Evolutionary conservation across 306 rosid genomes (phyloP).

Genomic region (Purshia tridentata): DNA sequence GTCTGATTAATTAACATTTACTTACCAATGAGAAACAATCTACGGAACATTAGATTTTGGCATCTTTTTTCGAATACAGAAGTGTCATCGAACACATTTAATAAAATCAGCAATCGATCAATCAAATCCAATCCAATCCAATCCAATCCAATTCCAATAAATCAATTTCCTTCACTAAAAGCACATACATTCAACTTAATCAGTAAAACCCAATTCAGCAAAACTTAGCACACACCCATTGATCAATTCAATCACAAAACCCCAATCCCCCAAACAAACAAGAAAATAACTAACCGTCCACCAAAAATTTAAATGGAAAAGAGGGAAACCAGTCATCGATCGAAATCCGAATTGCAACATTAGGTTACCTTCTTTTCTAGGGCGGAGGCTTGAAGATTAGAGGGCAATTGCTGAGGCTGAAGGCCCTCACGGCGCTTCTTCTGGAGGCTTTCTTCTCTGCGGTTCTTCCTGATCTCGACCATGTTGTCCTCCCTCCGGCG

Average conservation of each 20-base stretch:
- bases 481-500: constrained; percentile 90
- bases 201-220: not conserved
- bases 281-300: not conserved
- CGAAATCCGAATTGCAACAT: not conserved
- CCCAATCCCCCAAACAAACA: not conserved
- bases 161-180: not conserved
- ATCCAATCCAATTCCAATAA: not conserved
- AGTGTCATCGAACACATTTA: not conserved
- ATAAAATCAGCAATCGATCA: not conserved
- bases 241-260: not conserved
- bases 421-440: constrained; percentile 98
- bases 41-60: not conserved
- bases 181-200: not conserved
- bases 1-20: not conserved
- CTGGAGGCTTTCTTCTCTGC: constrained; percentile 86
- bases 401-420: constrained; percentile 52
- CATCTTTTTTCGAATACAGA: not conserved
- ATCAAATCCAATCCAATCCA: constrained; percentile 3
- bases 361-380: constrained; percentile 47
- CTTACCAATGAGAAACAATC: not conserved
- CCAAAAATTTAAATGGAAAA: too few species aligned
- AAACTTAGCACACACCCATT: not conserved
- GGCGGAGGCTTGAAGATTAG: constrained; percentile 34
- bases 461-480: constrained; percentile 99
- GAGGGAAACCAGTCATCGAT: not conserved